These are phyloP conservation scores for Solanum chiquidenum DNA, from an alignment of 257 asterid genomes.

Conservation along the genomic window DNA sequence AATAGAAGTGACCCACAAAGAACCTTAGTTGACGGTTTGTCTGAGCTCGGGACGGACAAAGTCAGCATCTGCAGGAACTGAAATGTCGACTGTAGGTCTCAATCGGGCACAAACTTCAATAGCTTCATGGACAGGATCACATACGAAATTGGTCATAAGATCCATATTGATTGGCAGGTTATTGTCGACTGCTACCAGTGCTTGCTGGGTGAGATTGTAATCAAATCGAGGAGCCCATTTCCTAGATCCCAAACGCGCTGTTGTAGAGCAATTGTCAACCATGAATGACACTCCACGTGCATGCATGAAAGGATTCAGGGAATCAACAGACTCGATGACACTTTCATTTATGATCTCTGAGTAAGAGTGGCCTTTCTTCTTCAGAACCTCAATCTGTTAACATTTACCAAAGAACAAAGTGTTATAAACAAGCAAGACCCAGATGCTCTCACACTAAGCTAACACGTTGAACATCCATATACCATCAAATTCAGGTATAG, in stretches of 20 bases:
- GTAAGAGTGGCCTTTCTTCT: conserved; percentile 95
- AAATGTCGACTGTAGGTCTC: conserved; percentile 92
- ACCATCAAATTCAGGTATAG: background rate
- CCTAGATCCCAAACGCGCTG: conserved; percentile 84
- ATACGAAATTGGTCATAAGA: conserved; percentile 72
- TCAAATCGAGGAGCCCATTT: conserved; percentile 96
- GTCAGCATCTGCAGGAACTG: conserved; percentile 83
- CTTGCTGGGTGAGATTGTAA: conserved; percentile 83
- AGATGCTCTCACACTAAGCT: background rate
- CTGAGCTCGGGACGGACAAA: conserved; percentile 90
- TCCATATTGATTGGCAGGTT: conserved; percentile 56
- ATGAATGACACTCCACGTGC: conserved; percentile 96
- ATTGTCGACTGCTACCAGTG: conserved; percentile 71
- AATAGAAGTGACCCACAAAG: background rate
- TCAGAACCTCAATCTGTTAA: conserved; percentile 70
- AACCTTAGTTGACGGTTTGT: conserved; percentile 33
- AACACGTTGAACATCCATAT: background rate
- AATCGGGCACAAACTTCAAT: conserved; percentile 75
- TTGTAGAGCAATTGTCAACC: conserved; percentile 97
- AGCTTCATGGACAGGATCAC: conserved; percentile 79
- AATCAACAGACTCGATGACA: conserved; percentile 88
- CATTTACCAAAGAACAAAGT: background rate
- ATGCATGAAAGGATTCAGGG: conserved; percentile 94
- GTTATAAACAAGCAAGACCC: background rate
- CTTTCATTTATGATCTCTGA: conserved; percentile 92